Base-by-base conservation (phyloP, 1,284 basidiomycete genomes). In the Paramarasmius palmivorus region DNA sequence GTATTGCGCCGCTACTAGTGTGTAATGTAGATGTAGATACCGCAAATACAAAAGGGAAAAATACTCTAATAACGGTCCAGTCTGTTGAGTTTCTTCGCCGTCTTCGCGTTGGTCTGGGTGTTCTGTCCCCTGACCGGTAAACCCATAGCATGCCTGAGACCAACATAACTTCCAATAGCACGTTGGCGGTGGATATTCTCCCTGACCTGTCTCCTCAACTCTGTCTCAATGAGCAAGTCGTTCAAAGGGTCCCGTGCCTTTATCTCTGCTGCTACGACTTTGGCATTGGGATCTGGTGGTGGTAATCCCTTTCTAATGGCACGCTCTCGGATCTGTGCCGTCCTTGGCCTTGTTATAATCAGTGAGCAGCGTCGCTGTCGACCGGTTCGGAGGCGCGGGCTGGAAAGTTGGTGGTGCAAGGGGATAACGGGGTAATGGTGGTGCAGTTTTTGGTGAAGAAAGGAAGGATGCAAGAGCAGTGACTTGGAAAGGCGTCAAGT, bases 171-270 rank as follows among this genome's bases (percentile, higher is more conserved):
- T 46, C 94, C 93, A 69, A 96, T 93, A 77, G 88, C 88, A 57
- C 92, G 78, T 70, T 94, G 88, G 70, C 95, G 94, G 8, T 84
- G 86, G 69, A 96, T 93, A 66, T 95, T 94, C 65, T 93, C 93
- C 68, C 83, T 80, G 60, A 93, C 77, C 65, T 90, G 82, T 58
- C 90, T 78, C 64, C 78, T 82, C 62, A 94, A 74, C 67, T 96
- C 94, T 20, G 86, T 79, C 72, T 95, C 93, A 61, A 95, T 86
- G 71, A 84, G 85, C 60, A 96, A 71, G 49, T 81, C 79, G 60
- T 83, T 80, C 57, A 96, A 72, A 1, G 82, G 78, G 67, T 93
- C 90, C 46, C 38, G 35, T 14, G 65, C 49, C 54, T 60, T 61
- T 50, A 56, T 40, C 48, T 50, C 39, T 29, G 10, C 36, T 39